Evolutionary conservation across 2,329 filamentous ascomycete genomes (phyloP).

Genomic region (Aspergillus niger): DNA sequence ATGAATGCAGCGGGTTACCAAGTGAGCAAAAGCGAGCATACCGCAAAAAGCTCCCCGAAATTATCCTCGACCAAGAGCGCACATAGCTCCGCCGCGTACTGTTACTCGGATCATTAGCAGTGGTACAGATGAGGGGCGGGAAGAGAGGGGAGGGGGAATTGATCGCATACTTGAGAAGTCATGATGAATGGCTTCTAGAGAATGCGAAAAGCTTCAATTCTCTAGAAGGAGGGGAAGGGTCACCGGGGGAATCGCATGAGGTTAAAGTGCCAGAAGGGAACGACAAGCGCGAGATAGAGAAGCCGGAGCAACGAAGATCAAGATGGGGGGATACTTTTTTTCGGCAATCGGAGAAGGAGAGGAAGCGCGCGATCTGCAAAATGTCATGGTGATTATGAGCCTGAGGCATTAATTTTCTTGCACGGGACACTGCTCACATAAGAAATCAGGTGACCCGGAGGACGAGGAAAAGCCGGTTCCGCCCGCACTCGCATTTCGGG

Average conservation of each 20-base stretch:
- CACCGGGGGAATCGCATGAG: conserved; percentile 56
- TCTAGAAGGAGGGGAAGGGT: conserved; percentile 71
- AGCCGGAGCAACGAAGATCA: neutral
- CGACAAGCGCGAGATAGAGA: neutral
- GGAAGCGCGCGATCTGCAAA: neutral
- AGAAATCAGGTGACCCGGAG: conserved; percentile 30
- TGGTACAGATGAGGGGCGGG: conserved; percentile 19
- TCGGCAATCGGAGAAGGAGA: conserved; percentile 3
- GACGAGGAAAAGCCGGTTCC: conserved; percentile 36
- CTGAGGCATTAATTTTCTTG: neutral
- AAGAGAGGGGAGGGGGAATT: conserved; percentile 9
- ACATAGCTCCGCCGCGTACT: conserved; percentile 84
- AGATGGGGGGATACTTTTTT: conserved; percentile 6
- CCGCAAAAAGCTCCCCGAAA: conserved; percentile 88
- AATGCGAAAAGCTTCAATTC: conserved; percentile 67
- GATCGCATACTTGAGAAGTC: conserved; percentile 58
- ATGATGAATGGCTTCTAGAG: conserved; percentile 65
- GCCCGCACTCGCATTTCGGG: conserved; percentile 40
- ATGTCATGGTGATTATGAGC: neutral
- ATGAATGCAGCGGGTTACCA: neutral
- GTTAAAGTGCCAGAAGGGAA: conserved; percentile 11
- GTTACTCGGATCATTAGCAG: conserved; percentile 28
- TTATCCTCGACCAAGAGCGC: conserved; percentile 83
- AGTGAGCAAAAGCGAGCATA: conserved; percentile 52
- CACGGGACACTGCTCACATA: conserved; percentile 25